These are phyloP conservation scores for Cylindrodendrum hubeiense DNA, from an alignment of 2,329 filamentous ascomycete species.

Conservation along the genomic window DNA sequence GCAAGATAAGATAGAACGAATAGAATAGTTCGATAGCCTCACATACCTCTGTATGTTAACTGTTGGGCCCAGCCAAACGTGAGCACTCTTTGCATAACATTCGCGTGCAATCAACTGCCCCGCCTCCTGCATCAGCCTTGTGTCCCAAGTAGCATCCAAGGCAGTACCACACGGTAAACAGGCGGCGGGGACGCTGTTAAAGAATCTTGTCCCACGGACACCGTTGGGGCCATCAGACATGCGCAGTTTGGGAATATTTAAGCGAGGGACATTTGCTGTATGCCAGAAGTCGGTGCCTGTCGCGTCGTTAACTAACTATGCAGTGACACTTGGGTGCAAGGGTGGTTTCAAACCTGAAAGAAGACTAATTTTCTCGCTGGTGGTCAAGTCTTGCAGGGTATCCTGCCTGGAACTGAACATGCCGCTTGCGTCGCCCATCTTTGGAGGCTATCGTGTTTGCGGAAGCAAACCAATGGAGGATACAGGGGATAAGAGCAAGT, in stretches of 20 bases:
- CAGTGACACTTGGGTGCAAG: no score
- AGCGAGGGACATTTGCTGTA: constrained; percentile 6
- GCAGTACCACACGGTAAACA: constrained; percentile 28
- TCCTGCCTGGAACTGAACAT: no score
- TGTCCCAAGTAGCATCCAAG: constrained; percentile 29
- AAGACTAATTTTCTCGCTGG: no score
- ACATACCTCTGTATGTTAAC: constrained; percentile 5
- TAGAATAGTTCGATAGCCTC: no score
- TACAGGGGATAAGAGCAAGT: no score
- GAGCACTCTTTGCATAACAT: constrained; percentile 16
- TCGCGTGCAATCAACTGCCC: constrained; percentile 21
- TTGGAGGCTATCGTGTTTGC: no score
- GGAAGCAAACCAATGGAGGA: no score
- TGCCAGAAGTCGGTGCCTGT: constrained; percentile 20
- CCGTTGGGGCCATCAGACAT: constrained; percentile 37
- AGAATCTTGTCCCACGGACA: constrained; percentile 23
- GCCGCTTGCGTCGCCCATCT: no score
- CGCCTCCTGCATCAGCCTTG: constrained; percentile 13
- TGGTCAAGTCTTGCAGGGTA: no score
- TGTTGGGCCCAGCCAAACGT: constrained; percentile 13
- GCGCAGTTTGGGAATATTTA: constrained; percentile 19
- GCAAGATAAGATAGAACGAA: no score
- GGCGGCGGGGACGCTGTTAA: constrained; percentile 21
- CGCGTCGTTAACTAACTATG: no score
- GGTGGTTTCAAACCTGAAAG: no score